A percentile compares a stretch with the other conserved stretches of the same genome.
phyloP scores from a whole-genome alignment of 2,329 filamentous ascomycete species.

The Ascochyta pisi region DNA sequence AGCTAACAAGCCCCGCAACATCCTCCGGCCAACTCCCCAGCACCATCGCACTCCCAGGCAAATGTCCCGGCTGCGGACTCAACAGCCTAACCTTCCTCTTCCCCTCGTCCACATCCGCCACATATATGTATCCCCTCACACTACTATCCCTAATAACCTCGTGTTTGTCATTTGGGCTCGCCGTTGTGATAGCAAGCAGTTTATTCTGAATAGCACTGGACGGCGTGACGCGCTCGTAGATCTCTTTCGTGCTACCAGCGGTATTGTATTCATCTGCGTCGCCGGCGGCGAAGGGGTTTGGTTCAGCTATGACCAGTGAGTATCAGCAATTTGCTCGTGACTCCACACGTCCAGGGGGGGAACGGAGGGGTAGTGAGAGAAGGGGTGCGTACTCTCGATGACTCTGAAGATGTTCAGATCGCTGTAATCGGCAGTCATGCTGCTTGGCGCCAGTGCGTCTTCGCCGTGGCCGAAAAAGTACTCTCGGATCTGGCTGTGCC shows the following conservation, averaged over 20 bases:
- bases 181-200: constrained; percentile 84
- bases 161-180: constrained; percentile 70
- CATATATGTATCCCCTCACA: constrained; percentile 91
- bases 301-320: constrained; percentile 2
- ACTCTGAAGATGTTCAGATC: constrained; percentile 76
- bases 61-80: constrained; percentile 80
- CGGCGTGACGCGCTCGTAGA: constrained; percentile 70
- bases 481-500: constrained; percentile 80
- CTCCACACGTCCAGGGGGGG: not conserved
- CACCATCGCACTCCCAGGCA: constrained; percentile 80
- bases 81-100: constrained; percentile 81
- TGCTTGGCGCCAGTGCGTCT: constrained; percentile 81
- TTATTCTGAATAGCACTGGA: constrained; percentile 60
- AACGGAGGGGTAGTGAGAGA: not conserved
- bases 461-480: constrained; percentile 88
- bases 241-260: constrained; percentile 38
- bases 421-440: constrained; percentile 81
- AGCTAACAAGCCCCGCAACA: constrained; percentile 72
- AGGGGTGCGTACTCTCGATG: constrained; percentile 58
- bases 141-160: constrained; percentile 79
- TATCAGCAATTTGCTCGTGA: not conserved
- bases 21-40: constrained; percentile 89
- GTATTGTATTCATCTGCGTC: constrained; percentile 59
- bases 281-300: constrained; percentile 45
- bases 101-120: constrained; percentile 87